A percentile compares a stretch with the other conserved stretches of the same genome.
These are phyloP conservation scores for Fusarium tricinctum DNA, from an alignment of 2,329 filamentous ascomycete genomes.

Conservation along the genomic window DNA sequence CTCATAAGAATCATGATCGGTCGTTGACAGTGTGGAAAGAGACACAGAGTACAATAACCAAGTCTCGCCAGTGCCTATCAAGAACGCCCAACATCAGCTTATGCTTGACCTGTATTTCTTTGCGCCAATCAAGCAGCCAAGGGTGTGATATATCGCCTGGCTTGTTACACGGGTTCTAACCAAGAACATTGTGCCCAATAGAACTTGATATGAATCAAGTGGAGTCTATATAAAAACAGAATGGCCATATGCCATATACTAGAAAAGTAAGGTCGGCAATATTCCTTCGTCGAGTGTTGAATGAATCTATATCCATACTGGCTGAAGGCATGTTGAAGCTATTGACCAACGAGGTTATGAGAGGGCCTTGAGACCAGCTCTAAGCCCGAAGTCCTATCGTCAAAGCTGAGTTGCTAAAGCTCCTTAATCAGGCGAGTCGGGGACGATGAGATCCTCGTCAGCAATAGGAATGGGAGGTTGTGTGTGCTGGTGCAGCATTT, in stretches of 20 bases:
- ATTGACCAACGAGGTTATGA: constrained; percentile 3
- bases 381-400: constrained; percentile 12
- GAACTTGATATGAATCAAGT: constrained; percentile 2
- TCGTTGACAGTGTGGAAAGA: constrained; percentile 2
- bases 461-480: constrained; percentile 50
- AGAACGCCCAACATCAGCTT: neutral
- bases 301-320: constrained; percentile 1
- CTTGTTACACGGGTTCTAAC: neutral
- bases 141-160: neutral
- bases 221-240: neutral
- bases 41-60: constrained; percentile 1
- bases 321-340: constrained; percentile 15
- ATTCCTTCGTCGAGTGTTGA: neutral
- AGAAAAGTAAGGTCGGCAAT: neutral
- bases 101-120: neutral
- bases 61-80: constrained; percentile 3
- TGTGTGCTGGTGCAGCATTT: constrained; percentile 53
- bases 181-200: neutral
- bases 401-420: neutral
- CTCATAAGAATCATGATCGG: constrained; percentile 21
- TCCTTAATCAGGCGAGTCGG: constrained; percentile 54
- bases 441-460: constrained; percentile 52
- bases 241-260: constrained; percentile 20
- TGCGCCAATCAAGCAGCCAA: neutral
- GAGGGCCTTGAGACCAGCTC: constrained; percentile 39